These are phyloP conservation scores for Exophiala spinifera DNA, from an alignment of 2,329 filamentous ascomycete genomes.

Conservation along the genomic window DNA sequence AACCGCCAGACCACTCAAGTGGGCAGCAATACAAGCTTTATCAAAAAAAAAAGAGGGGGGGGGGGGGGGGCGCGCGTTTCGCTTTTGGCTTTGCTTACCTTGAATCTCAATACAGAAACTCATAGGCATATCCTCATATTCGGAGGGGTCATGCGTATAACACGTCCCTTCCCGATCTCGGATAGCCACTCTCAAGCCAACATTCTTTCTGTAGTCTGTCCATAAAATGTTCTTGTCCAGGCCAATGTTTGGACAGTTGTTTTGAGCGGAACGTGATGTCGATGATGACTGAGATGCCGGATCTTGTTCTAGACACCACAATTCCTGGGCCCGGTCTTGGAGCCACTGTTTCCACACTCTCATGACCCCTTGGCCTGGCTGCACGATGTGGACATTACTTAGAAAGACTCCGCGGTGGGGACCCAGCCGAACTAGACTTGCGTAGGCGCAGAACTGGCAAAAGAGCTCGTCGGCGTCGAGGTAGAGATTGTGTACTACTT, in stretches of 20 bases:
- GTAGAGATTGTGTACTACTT: slow-evolving; percentile 58
- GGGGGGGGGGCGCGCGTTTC: no score
- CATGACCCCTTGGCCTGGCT: slow-evolving; percentile 55
- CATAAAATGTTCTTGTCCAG: slow-evolving; percentile 57
- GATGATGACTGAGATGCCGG: slow-evolving; percentile 12
- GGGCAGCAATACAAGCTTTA: no score
- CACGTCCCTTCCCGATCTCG: slow-evolving; percentile 46
- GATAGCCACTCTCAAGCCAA: slow-evolving; percentile 68
- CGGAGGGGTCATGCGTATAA: slow-evolving; percentile 9
- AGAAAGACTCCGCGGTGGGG: slow-evolving; percentile 60
- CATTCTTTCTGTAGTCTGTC: slow-evolving; percentile 60
- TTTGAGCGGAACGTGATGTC: no score
- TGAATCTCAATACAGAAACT: slow-evolving; percentile 69
- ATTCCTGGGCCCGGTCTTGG: slow-evolving; percentile 38
- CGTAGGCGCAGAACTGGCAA: slow-evolving; percentile 67
- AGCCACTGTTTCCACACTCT: slow-evolving; percentile 74
- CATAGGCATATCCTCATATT: slow-evolving; percentile 61
- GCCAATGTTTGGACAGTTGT: slow-evolving; percentile 20
- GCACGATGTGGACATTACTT: slow-evolving; percentile 63
- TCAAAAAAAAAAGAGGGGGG: no score
- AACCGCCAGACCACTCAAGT: no score
- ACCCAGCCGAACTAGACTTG: slow-evolving; percentile 66
- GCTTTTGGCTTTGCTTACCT: no score
- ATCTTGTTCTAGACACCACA: slow-evolving; percentile 30
- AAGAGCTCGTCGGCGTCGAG: slow-evolving; percentile 71